Evolutionary conservation across 2,329 filamentous ascomycete genomes (phyloP).

Genomic region (Sporothrix mexicana): DNA sequence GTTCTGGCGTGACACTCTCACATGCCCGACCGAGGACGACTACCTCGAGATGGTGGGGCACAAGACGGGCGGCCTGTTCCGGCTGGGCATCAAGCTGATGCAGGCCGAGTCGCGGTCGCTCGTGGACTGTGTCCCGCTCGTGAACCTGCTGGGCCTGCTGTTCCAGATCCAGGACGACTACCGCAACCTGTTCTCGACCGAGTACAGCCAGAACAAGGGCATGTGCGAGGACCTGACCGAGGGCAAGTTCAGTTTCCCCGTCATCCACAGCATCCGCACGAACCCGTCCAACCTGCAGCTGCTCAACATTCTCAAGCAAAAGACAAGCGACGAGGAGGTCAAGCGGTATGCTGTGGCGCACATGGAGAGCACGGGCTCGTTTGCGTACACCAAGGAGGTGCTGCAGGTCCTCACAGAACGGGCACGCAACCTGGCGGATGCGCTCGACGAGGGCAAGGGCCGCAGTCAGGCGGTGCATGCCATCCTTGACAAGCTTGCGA

Average conservation of each 20-base stretch:
- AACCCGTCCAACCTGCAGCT: conserved; percentile 77
- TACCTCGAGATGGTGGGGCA: conserved; percentile 91
- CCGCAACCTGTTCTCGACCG: conserved; percentile 76
- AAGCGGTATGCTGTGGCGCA: conserved; percentile 90
- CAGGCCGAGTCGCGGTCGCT: conserved; percentile 68
- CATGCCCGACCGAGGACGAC: conserved; percentile 83
- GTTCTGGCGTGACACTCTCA: conserved; percentile 85
- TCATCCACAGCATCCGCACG: conserved; percentile 89
- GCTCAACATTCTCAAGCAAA: conserved; percentile 91
- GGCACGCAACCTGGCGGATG: conserved; percentile 66
- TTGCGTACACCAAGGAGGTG: conserved; percentile 79
- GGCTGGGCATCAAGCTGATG: conserved; percentile 86
- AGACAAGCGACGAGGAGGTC: conserved; percentile 82
- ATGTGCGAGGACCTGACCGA: conserved; percentile 95
- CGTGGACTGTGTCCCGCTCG: conserved; percentile 79
- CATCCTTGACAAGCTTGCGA: conserved; percentile 71
- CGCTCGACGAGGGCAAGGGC: conserved; percentile 66
- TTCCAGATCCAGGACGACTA: conserved; percentile 96
- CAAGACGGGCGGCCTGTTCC: conserved; percentile 87
- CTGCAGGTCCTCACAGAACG: conserved; percentile 67
- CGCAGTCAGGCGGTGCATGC: conserved; percentile 63
- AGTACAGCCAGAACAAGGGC: conserved; percentile 88
- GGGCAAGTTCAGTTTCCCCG: conserved; percentile 94
- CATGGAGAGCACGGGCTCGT: conserved; percentile 89
- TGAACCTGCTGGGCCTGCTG: conserved; percentile 82